These are phyloP conservation scores for Andrographis paniculata DNA, from an alignment of 305 asterid species.

Conservation along the genomic window DNA sequence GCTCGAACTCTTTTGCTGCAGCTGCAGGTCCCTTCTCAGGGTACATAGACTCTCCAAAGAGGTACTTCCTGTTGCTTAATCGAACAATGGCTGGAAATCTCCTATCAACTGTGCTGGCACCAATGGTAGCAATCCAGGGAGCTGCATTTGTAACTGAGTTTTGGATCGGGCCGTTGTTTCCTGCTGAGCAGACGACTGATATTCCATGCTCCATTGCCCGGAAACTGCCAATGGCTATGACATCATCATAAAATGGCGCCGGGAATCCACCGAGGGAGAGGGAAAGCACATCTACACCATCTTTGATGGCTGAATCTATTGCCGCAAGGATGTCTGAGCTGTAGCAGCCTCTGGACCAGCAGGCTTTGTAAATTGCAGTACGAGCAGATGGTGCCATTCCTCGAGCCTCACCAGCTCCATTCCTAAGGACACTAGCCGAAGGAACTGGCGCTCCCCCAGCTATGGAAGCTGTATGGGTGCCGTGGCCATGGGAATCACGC, in stretches of 20 bases:
- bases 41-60: conserved; percentile 80
- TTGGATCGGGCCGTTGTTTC: conserved; percentile 69
- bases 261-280: conserved; percentile 91
- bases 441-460: conserved; percentile 64
- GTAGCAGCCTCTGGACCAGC: conserved; percentile 88
- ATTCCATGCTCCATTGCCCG: conserved; percentile 84
- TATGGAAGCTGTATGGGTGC: conserved; percentile 84
- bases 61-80: conserved; percentile 49
- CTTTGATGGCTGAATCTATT: conserved; percentile 72
- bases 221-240: conserved; percentile 81
- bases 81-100: conserved; percentile 70
- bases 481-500: conserved; percentile 86
- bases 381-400: conserved; percentile 87
- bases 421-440: conserved; percentile 52
- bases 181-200: conserved; percentile 76
- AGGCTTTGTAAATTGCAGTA: conserved; percentile 71
- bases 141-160: conserved; percentile 85
- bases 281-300: conserved; percentile 80
- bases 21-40: conserved; percentile 46
- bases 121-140: conserved; percentile 86
- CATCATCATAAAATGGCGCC: conserved; percentile 70
- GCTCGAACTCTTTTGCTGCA: conserved; percentile 46
- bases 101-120: conserved; percentile 83
- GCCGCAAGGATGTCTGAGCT: conserved; percentile 94
- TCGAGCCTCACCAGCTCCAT: conserved; percentile 71